These are phyloP conservation scores for Teratosphaeria pseudoeucalypti DNA, from an alignment of 2,329 filamentous ascomycete species.

Conservation along the genomic window DNA sequence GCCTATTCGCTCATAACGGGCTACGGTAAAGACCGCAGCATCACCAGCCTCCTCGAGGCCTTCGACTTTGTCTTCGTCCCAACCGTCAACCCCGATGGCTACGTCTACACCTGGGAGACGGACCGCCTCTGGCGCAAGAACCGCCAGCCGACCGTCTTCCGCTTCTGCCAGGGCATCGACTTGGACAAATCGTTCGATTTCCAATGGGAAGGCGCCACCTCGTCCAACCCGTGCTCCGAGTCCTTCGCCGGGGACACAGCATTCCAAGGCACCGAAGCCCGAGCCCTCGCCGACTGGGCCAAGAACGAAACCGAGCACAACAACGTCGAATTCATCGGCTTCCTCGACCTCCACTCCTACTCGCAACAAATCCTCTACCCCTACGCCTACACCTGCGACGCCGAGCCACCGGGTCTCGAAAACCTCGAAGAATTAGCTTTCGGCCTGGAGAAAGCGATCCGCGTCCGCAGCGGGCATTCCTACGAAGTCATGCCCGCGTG, in stretches of 20 bases:
- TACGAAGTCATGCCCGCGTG: slow-evolving; percentile 69
- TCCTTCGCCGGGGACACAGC: slow-evolving; percentile 74
- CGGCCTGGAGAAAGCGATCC: slow-evolving; percentile 80
- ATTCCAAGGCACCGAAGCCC: slow-evolving; percentile 74
- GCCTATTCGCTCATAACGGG: slow-evolving; percentile 79
- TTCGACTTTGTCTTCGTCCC: slow-evolving; percentile 87
- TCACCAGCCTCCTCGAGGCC: slow-evolving; percentile 68
- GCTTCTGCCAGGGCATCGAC: slow-evolving; percentile 79
- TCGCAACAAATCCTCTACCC: slow-evolving; percentile 92
- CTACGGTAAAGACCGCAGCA: slow-evolving; percentile 60
- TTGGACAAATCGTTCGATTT: slow-evolving; percentile 80
- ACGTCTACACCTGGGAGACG: slow-evolving; percentile 83
- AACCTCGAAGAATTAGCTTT: slow-evolving; percentile 84
- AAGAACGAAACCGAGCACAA: slow-evolving; percentile 62
- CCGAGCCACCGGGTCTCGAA: slow-evolving; percentile 65
- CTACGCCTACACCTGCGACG: slow-evolving; percentile 73
- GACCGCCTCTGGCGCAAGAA: slow-evolving; percentile 96
- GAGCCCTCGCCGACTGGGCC: slow-evolving; percentile 69
- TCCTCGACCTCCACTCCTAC: slow-evolving; percentile 87
- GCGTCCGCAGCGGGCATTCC: slow-evolving; percentile 56
- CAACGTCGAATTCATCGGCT: slow-evolving; percentile 67
- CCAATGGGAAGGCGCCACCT: slow-evolving; percentile 63
- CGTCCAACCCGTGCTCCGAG: slow-evolving; percentile 75
- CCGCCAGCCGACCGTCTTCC: slow-evolving; percentile 67
- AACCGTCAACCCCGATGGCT: slow-evolving; percentile 84